phyloP scores from a whole-genome alignment of 2,329 filamentous ascomycete genomes.

The Phoma sp. region DNA sequence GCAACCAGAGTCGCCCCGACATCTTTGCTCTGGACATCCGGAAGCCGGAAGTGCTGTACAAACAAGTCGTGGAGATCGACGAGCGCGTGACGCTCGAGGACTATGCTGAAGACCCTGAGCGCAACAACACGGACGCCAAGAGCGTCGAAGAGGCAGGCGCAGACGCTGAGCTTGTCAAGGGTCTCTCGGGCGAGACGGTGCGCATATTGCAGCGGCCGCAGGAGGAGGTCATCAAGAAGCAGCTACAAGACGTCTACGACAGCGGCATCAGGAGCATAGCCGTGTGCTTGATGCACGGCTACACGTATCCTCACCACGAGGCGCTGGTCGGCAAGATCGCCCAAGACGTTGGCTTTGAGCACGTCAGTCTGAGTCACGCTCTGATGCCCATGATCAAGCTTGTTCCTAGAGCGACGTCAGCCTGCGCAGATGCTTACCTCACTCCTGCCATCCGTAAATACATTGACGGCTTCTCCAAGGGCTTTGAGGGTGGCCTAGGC shows the following conservation, averaged over 20 bases:
- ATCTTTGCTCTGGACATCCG: conserved; percentile 90
- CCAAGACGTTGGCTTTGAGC: conserved; percentile 78
- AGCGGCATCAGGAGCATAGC: conserved; percentile 80
- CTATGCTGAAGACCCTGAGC: conserved; percentile 83
- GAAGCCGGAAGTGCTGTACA: conserved; percentile 87
- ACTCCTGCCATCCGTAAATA: conserved; percentile 82
- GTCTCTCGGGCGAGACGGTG: conserved; percentile 76
- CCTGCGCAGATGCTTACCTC: conserved; percentile 80
- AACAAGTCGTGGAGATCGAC: conserved; percentile 84
- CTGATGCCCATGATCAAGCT: conserved; percentile 91
- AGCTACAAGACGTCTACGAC: conserved; percentile 72
- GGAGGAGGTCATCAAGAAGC: conserved; percentile 61
- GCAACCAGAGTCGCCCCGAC: conserved; percentile 85
- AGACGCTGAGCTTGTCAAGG: conserved; percentile 68
- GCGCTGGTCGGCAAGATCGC: conserved; percentile 77
- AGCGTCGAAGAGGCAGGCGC: conserved; percentile 55
- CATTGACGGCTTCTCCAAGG: conserved; percentile 76
- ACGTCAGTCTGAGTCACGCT: conserved; percentile 81
- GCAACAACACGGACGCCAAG: conserved; percentile 63
- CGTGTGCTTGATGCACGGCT: conserved; percentile 90
- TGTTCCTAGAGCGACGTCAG: conserved; percentile 75
- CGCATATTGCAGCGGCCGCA: conserved; percentile 70
- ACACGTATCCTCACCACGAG: conserved; percentile 89
- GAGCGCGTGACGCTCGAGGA: conserved; percentile 91
- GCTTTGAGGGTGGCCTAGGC: conserved; percentile 82